Base-by-base conservation (phyloP, 2,329 filamentous ascomycete genomes). In the Coniosporium tulheliwenetii region DNA sequence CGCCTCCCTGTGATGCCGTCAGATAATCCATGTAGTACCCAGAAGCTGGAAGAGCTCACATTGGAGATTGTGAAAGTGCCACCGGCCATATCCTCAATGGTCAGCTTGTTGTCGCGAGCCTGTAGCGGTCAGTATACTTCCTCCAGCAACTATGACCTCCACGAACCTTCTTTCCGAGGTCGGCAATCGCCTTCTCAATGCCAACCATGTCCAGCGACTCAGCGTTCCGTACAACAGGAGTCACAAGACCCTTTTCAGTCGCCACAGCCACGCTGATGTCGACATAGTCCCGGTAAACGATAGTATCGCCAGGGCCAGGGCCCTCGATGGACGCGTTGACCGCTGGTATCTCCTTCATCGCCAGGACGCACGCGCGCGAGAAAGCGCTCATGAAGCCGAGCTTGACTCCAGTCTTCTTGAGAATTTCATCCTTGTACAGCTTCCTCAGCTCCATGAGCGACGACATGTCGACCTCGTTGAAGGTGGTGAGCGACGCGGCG, bases 301-400 rank as follows among this genome's bases (percentile, higher is more conserved):
- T 94, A 36, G 91, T 96, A 61, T 98, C 91, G 44, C 91, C 91
- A 37, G 86, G 85, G 54, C 89, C 85, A 39, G 86, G 85, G 8
- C 91, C 91, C 60, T 98, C 91, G 50, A 98, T 98, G 32, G 87
- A 94, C 15, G 89, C 91, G 55, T 98, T 98, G 53, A 96, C 85
- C 1, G 80, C 81, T 10, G 87, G 91, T n/a, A 96, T 70, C 48
- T 96, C 87, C 55, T 81, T 83, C 84, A 95, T 93, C 43, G 91
- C 91, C 44, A 96, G 70, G 36, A 93, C 78, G 52, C 77, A 84
- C 38, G 91, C 91, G 48, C 82, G 83, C 3, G 89, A 84, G 65
- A 98, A 98, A 42, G 89, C 89, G 60, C 86, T 91, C 89, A 98
- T 96, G 70, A 96, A 98, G n/a, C 91, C 91, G 41, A 98, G 80